Base-by-base conservation (phyloP, 768 basidiomycete species). In the Roridomyces roridus region DNA sequence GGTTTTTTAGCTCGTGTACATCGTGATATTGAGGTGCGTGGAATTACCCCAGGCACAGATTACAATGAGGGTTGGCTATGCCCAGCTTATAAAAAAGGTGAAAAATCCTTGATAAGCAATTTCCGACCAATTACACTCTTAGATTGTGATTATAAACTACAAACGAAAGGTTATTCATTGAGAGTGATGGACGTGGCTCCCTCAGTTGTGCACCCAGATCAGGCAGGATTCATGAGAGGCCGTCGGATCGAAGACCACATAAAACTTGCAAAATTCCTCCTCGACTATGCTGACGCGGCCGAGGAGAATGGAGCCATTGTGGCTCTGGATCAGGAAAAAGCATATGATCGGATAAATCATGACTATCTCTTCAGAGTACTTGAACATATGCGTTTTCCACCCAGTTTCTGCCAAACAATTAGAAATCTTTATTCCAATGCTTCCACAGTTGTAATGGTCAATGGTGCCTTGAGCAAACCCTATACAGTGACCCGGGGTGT, bases 261-360 rank as follows among this genome's bases (percentile, higher is more conserved):
- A 7, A 44, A 44, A 23, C 43, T 24, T 5, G 20, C 43, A 6
- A 44, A 44, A 44, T 44, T 24, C n/a, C 24, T 44, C 8, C 25
- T 44, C 6, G n/a, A 44, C n/a, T 63, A 65, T 2, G 62, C 46
- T 0, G 47, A 62, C 23, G 0, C 29, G 3, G 44, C 35, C 26
- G 55, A 63, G 35, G 51, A 51, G 21, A 28, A 69, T 4, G 47
- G 68, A 0, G 20, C 41, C 0, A 62, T 67, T 0, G 3, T 69
- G 0, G 57, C 65, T 0, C 51, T 67, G 0, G 62, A 65, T 24
- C 66, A 9, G 60, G 69, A 11, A 65, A 68, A 29, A 65, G 69
- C 0, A 24, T 40, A 40, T 21, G 39, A 40, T n/a, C 15, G 43
- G n/a, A 44, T 44, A 20, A 28, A 52, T 2, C 67, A 69, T 4